Conservation (phyloP, 331 rosid species). For the Malus hybrid region DNA sequence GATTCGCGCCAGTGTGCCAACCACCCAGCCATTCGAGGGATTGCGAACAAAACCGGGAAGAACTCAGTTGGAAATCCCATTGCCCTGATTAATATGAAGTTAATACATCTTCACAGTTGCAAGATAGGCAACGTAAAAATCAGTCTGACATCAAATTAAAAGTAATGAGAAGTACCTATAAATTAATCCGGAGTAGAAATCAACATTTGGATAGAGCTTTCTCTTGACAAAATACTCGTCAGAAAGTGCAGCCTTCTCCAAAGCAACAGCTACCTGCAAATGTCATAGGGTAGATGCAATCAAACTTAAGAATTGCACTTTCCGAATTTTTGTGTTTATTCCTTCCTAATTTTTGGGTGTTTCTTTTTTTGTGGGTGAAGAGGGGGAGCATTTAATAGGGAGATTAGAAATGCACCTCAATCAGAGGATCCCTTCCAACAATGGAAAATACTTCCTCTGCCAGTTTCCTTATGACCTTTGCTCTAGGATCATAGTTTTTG, state of each 20-base stretch:
- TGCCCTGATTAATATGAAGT: constrained; percentile 53
- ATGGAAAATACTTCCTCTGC: constrained; percentile 90
- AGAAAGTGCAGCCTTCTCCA: constrained; percentile 85
- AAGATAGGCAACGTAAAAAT: not conserved
- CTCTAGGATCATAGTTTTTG: constrained; percentile 94
- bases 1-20: constrained; percentile 95
- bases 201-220: constrained; percentile 90
- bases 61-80: constrained; percentile 90
- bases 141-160: not conserved
- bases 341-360: not conserved
- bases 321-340: not conserved
- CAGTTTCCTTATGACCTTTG: constrained; percentile 63
- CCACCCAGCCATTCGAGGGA: constrained; percentile 96
- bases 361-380: not conserved
- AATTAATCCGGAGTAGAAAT: constrained; percentile 90
- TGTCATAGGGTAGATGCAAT: not conserved
- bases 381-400: not conserved
- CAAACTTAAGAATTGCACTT: not conserved
- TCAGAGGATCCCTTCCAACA: constrained; percentile 90
- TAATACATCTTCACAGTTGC: constrained; percentile 3
- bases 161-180: constrained; percentile 47
- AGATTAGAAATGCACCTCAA: constrained; percentile 50
- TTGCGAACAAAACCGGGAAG: constrained; percentile 84
- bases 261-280: constrained; percentile 77
- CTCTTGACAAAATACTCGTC: constrained; percentile 88